Evolutionary conservation across 306 rosid species (phyloP).

Genomic region (Corylus americana): DNA sequence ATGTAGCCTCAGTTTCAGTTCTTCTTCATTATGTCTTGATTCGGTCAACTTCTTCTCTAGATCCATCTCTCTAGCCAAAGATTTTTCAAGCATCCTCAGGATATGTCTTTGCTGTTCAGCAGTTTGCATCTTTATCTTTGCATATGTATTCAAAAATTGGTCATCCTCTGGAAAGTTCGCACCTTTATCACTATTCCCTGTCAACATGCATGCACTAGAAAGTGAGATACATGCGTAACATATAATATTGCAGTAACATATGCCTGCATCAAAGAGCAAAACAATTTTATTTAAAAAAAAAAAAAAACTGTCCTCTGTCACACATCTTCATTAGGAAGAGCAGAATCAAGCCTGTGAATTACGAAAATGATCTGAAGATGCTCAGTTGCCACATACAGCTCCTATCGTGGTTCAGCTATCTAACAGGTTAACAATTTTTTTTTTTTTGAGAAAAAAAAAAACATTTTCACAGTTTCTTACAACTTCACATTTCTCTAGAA

Average conservation of each 20-base stretch:
- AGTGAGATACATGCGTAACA: not conserved
- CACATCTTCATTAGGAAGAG: slow-evolving; percentile 25
- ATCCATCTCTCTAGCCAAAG: slow-evolving; percentile 79
- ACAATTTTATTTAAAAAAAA: not conserved
- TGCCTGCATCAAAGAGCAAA: slow-evolving; percentile 10
- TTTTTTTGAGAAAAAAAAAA: no score
- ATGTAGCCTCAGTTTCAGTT: slow-evolving; percentile 38
- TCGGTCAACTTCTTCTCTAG: slow-evolving; percentile 65
- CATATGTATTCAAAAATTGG: slow-evolving; percentile 32
- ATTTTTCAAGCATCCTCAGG: slow-evolving; percentile 75
- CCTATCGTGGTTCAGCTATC: not conserved
- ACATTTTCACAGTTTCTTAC: not conserved
- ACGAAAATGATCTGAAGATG: not conserved
- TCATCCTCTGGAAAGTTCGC: slow-evolving; percentile 40
- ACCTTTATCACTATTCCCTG: slow-evolving; percentile 53
- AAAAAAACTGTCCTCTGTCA: slow-evolving; percentile 21
- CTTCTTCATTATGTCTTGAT: slow-evolving; percentile 52
- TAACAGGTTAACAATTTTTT: not conserved
- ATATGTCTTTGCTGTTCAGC: slow-evolving; percentile 64
- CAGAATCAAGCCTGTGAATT: slow-evolving; percentile 12
- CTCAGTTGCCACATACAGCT: slow-evolving; percentile 15
- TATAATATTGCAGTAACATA: not conserved
- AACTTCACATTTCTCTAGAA: not conserved
- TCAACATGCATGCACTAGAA: slow-evolving; percentile 17
- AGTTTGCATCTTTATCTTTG: slow-evolving; percentile 57